These are phyloP conservation scores for Phytophthora sp. DNA, from an alignment of 352 stramenopile species.

Conservation along the genomic window DNA sequence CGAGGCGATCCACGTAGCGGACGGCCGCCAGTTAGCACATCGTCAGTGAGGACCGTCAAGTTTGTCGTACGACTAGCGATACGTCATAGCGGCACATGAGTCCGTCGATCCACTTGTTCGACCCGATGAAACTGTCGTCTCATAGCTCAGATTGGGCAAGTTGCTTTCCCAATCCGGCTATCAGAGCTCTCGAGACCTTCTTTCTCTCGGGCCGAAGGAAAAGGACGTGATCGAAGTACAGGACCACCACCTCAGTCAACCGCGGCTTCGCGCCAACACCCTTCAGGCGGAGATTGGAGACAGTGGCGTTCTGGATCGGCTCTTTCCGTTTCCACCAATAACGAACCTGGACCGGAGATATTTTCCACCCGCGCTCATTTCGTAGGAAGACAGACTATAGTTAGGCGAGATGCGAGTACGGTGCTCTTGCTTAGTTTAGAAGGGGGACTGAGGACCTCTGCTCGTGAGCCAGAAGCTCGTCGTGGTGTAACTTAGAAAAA, in stretches of 20 bases:
- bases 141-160: background rate
- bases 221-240: slow-evolving; percentile 1
- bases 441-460: too few species aligned
- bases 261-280: slow-evolving; percentile 1
- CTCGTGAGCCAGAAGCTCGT: too few species aligned
- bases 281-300: background rate
- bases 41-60: background rate
- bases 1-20: background rate
- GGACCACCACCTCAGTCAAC: background rate
- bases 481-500: too few species aligned
- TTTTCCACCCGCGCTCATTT: slow-evolving; percentile 4
- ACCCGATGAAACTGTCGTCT: background rate
- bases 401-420: too few species aligned
- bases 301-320: background rate
- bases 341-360: background rate
- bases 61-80: background rate
- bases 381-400: too few species aligned
- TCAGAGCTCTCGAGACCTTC: background rate
- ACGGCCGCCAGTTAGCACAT: background rate
- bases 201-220: slow-evolving; percentile 4
- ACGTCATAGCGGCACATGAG: background rate
- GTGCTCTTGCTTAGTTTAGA: too few species aligned
- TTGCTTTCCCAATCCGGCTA: background rate
- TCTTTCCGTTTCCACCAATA: slow-evolving; percentile 12
- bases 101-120: background rate